These are phyloP conservation scores for Hordeum vulgare DNA, from an alignment of 176 grass and related monocot species.

Conservation along the genomic window MorexV3_pseudomolecules_assembly NC_058520.1:126397998-126398497, in stretches of 20 bases:
- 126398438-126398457: too few relatives aligned
- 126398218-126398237: not conserved
- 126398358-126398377: too few relatives aligned
- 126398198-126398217: not conserved
- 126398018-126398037: not conserved
- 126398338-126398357: too few relatives aligned
- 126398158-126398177: not conserved
- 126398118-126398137: not conserved
- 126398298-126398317: too few relatives aligned
- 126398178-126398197: not conserved
- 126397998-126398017: not conserved
- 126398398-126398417: too few relatives aligned
- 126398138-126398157: not conserved
- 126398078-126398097: not conserved
- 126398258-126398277: not conserved
- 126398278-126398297: too few relatives aligned
- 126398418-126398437: too few relatives aligned
- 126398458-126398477: too few relatives aligned
- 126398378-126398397: too few relatives aligned
- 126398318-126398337: too few relatives aligned
- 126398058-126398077: not conserved
- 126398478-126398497: too few relatives aligned
- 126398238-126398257: not conserved
- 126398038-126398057: not conserved
- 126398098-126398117: too few relatives aligned